Evolutionary conservation across 352 stramenopile genomes (phyloP).

Genomic region (Peronospora destructor): DNA sequence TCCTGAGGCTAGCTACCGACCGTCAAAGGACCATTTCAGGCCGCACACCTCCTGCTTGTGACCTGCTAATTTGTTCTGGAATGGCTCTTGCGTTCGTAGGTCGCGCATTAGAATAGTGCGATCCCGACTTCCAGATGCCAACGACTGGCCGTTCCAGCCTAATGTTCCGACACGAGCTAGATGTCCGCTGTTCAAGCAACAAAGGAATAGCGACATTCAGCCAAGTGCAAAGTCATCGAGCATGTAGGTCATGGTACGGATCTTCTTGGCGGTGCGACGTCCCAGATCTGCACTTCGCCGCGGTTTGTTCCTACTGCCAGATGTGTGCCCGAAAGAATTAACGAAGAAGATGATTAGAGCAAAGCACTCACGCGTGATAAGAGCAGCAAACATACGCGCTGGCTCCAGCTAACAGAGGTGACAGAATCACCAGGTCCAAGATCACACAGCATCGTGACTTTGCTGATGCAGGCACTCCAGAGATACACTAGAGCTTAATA

Average conservation of each 20-base stretch:
- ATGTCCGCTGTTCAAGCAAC: slow-evolving; percentile 62
- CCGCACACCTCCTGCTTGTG: slow-evolving; percentile 92
- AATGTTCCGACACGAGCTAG: slow-evolving; percentile 89
- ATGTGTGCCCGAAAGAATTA: slow-evolving; percentile 59
- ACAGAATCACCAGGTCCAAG: slow-evolving; percentile 65
- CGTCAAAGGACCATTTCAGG: slow-evolving; percentile 94
- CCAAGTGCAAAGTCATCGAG: neutral
- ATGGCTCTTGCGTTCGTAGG: slow-evolving; percentile 60
- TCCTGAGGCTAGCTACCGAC: slow-evolving; percentile 86
- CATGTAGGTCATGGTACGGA: slow-evolving; percentile 85
- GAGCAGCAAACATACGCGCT: slow-evolving; percentile 42
- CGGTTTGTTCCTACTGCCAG: slow-evolving; percentile 90
- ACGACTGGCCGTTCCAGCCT: slow-evolving; percentile 80
- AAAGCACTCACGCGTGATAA: neutral
- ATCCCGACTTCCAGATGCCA: slow-evolving; percentile 93
- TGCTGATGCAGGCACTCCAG: slow-evolving; percentile 90
- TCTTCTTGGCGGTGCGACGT: slow-evolving; percentile 82
- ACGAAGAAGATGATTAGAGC: slow-evolving; percentile 2
- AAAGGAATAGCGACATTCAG: neutral
- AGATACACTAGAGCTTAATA: slow-evolving; percentile 89
- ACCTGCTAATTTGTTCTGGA: slow-evolving; percentile 48
- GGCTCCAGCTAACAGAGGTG: slow-evolving; percentile 92
- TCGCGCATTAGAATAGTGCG: slow-evolving; percentile 91
- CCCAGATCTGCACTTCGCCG: slow-evolving; percentile 94
- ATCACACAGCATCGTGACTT: slow-evolving; percentile 93